phyloP scores from a whole-genome alignment of 2,329 filamentous ascomycete genomes.

The Pestalotiopsis sp. region DNA sequence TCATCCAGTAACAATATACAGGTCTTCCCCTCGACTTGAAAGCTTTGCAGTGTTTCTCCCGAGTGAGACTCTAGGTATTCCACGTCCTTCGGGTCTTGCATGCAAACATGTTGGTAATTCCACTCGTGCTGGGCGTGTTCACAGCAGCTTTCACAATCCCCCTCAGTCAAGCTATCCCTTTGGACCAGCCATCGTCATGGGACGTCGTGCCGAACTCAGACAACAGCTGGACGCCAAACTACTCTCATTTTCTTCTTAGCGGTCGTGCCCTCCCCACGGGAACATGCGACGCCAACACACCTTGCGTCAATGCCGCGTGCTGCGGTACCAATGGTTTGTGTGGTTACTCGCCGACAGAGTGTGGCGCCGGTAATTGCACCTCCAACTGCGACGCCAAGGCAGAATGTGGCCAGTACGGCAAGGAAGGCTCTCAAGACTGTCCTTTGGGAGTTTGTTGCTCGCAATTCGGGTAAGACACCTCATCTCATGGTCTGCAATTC shows the following conservation, averaged over 20 bases:
- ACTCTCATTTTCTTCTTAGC: background rate
- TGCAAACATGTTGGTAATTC: no score
- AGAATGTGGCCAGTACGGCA: background rate
- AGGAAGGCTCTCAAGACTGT: background rate
- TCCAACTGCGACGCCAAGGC: background rate
- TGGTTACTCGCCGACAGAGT: constrained; percentile 13
- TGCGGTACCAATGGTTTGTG: constrained; percentile 17
- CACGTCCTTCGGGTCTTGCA: no score
- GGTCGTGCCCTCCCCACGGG: constrained; percentile 1
- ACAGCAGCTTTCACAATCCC: no score
- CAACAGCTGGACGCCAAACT: background rate
- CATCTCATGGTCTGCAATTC: no score
- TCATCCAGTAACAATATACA: no score
- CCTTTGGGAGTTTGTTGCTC: background rate
- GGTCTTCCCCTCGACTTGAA: no score
- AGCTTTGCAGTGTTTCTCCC: no score
- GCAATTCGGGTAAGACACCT: background rate
- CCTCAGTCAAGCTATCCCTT: background rate
- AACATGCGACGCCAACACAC: constrained; percentile 18
- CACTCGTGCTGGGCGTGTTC: no score
- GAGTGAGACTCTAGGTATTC: no score
- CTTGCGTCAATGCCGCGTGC: constrained; percentile 25
- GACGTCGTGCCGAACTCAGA: background rate
- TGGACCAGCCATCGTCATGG: background rate
- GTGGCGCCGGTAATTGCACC: constrained; percentile 16